Evolutionary conservation across 2,329 filamentous ascomycete genomes (phyloP), one percentile per base, ranked within the genome.

Genomic region (Atkinsonella texensis): DNA sequence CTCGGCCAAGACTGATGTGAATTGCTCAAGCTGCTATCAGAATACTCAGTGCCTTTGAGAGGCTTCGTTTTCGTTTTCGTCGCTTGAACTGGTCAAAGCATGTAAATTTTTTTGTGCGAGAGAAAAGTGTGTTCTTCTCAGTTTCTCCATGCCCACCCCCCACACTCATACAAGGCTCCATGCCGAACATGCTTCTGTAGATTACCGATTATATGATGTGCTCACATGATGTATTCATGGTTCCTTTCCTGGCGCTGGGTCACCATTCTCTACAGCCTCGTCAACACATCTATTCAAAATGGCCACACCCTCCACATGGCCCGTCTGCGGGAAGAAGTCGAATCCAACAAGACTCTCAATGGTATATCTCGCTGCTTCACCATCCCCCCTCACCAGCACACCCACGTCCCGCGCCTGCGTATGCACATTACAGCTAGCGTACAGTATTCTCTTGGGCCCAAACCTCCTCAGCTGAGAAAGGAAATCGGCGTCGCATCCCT

Each of bases 351-450:
- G 69, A 63, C 87, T 95, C 75, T 97, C 91, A 64, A 98, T 87
- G 66, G 84, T 81, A 68, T 96, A 98, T 55, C 76, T 70, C 20
- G 69, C 69, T 49, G 68, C 67, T 63, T 70, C 66, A 23, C 66
- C 57, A 59, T 71, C 61, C 18, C 90, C 89, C 38, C 84, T 77
- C 1, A 97, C 89, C 61, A 98, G 70, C 55, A 91, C 81, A 0
- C 90, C 93, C 1, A 98, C 83, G 68, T 98, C 93, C 50, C 93
- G 74, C 13, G 93, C 93, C 75, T 97, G 93, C 9, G 91, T 97
- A 65, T 98, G 93, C 57, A 98, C 93, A 63, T 98, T 98, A 62
- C 93, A 98, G 64, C 87, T 95, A 41, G 98, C 91, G 65, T 98
- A 98, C 4, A 95, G 81, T 11, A 98, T 81, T 53, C 93, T 76